Evolutionary conservation across 805 yeast species (phyloP).

Genomic region (Pichia insulana): DNA sequence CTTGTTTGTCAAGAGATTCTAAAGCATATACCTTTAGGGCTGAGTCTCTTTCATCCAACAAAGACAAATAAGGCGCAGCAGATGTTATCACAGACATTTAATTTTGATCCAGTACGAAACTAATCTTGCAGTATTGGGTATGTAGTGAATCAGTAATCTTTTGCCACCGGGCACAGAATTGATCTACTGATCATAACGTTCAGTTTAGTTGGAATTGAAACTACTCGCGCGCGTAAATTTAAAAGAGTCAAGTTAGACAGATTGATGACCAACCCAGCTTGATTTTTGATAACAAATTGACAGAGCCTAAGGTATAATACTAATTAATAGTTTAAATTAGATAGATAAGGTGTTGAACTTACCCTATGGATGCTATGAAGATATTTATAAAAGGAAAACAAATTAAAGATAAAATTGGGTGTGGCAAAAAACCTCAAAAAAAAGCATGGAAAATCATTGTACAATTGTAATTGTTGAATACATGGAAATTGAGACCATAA

Average conservation of each 20-base stretch:
- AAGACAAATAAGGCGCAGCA: conserved; percentile 88
- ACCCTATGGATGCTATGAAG: not conserved
- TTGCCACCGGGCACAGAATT: not conserved
- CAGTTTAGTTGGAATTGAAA: too few relatives aligned
- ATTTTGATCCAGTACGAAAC: too few relatives aligned
- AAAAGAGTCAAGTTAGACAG: too few relatives aligned
- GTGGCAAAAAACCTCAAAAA: not conserved
- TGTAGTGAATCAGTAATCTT: too few relatives aligned
- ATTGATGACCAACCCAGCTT: too few relatives aligned
- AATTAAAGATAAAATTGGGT: not conserved
- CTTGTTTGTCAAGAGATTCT: conserved; percentile 67
- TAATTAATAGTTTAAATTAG: too few relatives aligned
- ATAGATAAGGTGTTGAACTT: not conserved
- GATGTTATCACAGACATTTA: conserved; percentile 40
- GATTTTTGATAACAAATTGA: too few relatives aligned
- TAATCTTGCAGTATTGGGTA: too few relatives aligned
- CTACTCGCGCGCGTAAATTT: too few relatives aligned
- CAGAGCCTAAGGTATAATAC: too few relatives aligned
- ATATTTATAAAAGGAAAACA: not conserved
- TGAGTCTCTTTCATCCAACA: conserved; percentile 74
- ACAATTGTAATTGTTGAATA: conserved; percentile 1
- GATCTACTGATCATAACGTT: not conserved
- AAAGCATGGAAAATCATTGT: conserved; percentile 3
- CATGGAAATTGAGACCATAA: not conserved
- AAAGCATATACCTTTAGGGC: conserved; percentile 77